phyloP scores from a whole-genome alignment of 768 basidiomycete species.

The Tricholoma furcatifolium region DNA sequence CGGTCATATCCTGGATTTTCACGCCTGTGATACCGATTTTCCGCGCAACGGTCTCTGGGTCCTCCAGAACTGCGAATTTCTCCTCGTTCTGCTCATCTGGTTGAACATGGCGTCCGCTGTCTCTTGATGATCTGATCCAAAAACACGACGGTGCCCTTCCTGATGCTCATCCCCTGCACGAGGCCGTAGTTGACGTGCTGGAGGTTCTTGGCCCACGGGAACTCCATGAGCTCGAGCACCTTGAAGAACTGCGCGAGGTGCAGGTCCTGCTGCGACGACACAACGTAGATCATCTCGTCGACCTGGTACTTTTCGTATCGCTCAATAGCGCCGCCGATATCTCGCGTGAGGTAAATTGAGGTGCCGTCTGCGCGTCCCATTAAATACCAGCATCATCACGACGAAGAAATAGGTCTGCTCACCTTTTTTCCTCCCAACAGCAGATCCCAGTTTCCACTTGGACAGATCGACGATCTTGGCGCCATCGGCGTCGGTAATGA shows the following conservation, averaged over 20 bases:
- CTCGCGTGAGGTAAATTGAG: constrained; percentile 91
- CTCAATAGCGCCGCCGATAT: constrained; percentile 92
- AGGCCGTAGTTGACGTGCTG: constrained; percentile 91
- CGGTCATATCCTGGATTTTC: constrained; percentile 97
- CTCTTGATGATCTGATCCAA: constrained; percentile 91
- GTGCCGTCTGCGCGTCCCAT: constrained; percentile 67
- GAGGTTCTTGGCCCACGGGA: constrained; percentile 80
- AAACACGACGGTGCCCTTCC: constrained; percentile 93
- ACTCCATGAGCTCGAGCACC: constrained; percentile 85
- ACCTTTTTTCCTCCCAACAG: constrained; percentile 87
- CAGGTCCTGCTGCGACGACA: constrained; percentile 83
- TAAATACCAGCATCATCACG: not conserved
- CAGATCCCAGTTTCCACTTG: constrained; percentile 89
- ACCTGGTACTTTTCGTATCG: constrained; percentile 89
- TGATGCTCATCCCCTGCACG: constrained; percentile 93
- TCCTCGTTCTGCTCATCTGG: constrained; percentile 94
- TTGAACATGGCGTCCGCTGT: constrained; percentile 91
- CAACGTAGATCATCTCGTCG: constrained; percentile 90
- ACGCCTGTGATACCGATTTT: constrained; percentile 94
- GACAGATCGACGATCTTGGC: constrained; percentile 87
- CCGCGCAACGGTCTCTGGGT: constrained; percentile 74
- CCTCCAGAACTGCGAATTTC: constrained; percentile 85
- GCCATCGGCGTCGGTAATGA: constrained; percentile 76
- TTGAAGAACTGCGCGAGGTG: constrained; percentile 94
- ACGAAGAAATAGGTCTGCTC: constrained; percentile 13